phyloP scores from a whole-genome alignment of 1,284 basidiomycete genomes.

The Trichosporon inkin region DNA sequence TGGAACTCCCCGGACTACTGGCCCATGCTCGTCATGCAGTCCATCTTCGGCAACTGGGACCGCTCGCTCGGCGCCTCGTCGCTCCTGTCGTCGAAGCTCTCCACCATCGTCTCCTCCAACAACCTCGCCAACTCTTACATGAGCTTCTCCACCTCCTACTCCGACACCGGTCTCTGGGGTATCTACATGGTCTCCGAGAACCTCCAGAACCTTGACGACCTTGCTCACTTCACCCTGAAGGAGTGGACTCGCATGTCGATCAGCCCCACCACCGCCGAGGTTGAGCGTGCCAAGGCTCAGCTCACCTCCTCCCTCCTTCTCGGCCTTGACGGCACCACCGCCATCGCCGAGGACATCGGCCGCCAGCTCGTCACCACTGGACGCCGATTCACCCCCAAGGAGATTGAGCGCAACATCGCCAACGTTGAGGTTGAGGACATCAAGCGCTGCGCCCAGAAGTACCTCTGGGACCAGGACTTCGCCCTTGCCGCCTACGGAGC shows the following conservation, averaged over 20 bases:
- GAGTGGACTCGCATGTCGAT: slow-evolving; percentile 98
- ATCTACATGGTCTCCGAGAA: slow-evolving; percentile 97
- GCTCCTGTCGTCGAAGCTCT: slow-evolving; percentile 84
- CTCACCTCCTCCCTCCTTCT: slow-evolving; percentile 91
- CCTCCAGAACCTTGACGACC: slow-evolving; percentile 83
- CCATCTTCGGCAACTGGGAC: slow-evolving; percentile 99
- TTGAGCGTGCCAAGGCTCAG: slow-evolving; percentile 95
- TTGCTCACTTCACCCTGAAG: slow-evolving; percentile 87
- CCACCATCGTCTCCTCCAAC: slow-evolving; percentile 85
- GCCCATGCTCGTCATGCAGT: slow-evolving; percentile 98
- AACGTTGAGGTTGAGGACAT: slow-evolving; percentile 80
- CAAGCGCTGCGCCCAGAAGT: slow-evolving; percentile 83
- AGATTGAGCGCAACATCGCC: slow-evolving; percentile 91
- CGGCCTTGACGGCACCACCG: slow-evolving; percentile 88
- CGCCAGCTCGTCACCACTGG: slow-evolving; percentile 94
- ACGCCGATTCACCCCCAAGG: slow-evolving; percentile 79
- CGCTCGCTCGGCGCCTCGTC: slow-evolving; percentile 88
- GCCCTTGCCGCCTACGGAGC: slow-evolving; percentile 77
- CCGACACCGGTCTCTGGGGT: slow-evolving; percentile 98
- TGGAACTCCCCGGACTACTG: slow-evolving; percentile 99
- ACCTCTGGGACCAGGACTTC: slow-evolving; percentile 81
- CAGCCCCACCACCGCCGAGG: slow-evolving; percentile 76
- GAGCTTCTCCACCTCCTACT: slow-evolving; percentile 99
- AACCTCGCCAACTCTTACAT: slow-evolving; percentile 99
- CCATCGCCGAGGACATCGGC: slow-evolving; percentile 97